phyloP scores from a whole-genome alignment of 2,329 filamentous ascomycete genomes.

The Thelonectria discophora region DNA sequence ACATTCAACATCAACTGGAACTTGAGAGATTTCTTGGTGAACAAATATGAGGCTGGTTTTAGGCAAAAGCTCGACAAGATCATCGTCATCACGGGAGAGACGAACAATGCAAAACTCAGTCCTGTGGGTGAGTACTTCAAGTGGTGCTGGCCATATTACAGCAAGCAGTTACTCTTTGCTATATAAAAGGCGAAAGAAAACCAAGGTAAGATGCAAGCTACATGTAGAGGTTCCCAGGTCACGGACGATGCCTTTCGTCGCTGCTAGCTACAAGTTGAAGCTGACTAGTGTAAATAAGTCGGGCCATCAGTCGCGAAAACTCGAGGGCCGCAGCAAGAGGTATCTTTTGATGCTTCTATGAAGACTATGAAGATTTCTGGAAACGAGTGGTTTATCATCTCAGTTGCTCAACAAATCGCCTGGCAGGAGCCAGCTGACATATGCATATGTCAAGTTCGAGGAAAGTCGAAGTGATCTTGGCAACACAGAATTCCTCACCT shows the following conservation, averaged over 20 bases:
- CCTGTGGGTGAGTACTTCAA: slow-evolving; percentile 6
- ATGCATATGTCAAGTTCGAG: slow-evolving; percentile 5
- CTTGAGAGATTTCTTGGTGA: not conserved
- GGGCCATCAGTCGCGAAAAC: too few relatives aligned
- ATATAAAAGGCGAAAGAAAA: too few relatives aligned
- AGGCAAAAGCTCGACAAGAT: not conserved
- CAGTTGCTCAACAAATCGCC: slow-evolving; percentile 3
- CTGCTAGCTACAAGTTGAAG: too few relatives aligned
- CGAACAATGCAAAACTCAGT: not conserved
- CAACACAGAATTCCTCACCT: not conserved
- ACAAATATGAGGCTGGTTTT: slow-evolving; percentile 8
- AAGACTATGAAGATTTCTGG: not conserved
- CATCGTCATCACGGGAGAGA: slow-evolving; percentile 2
- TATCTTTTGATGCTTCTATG: not conserved
- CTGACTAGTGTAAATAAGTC: too few relatives aligned
- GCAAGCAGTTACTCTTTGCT: too few relatives aligned
- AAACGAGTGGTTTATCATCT: slow-evolving; percentile 4
- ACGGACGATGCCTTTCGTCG: too few relatives aligned
- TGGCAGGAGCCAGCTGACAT: slow-evolving; percentile 2
- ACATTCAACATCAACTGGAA: slow-evolving; percentile 2
- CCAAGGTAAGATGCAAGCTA: too few relatives aligned
- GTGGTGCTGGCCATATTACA: not conserved
- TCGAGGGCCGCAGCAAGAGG: too few relatives aligned
- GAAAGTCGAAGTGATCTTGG: not conserved
- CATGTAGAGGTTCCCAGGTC: too few relatives aligned